Evolutionary conservation across 2,329 filamentous ascomycete species (phyloP), one percentile per base, ranked within the genome.

Genomic region (Escovopsis sp.): DNA sequence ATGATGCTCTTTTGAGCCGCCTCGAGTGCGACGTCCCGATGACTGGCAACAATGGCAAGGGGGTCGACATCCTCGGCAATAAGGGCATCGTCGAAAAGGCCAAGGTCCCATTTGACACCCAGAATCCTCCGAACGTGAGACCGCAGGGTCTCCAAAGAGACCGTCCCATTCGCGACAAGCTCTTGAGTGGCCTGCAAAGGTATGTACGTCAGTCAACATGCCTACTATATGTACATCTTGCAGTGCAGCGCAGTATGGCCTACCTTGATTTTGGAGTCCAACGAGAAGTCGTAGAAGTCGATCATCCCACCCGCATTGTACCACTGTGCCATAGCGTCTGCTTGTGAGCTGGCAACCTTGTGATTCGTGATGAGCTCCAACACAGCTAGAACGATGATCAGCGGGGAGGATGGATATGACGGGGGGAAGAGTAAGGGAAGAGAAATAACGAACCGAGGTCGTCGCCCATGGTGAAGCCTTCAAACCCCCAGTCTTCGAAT

Each of bases 241-340:
- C 35, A 23, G 10, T 1, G n/a, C 28, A 12, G n/a, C 4, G 3
- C 11, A 9, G n/a, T 10, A 1, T n/a, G 5, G 18, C 40, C 35
- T 40, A 36, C 43, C 4, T 26, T 43, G 3, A 45, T 7, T 5
- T 45, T 40, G 7, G 41, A 43, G 6, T 45, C 41, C 12, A 45
- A n/a, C 9, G 39, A 37, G 12, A 35, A 45, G 19, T 45, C 43
- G 11, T 45, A 45, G 33, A 40, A 45, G 37, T 45, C 43, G 15
- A 45, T 45, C 38, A 43, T 43, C 2, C 43, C 43, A 9, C 43
- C 43, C 12, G 43, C 43, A 26, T 45, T 45, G 19, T 40, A 45
- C 43, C 43, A 45, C 34, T 45, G 43, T n/a, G 36, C 33, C 28
- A 45, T 39, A 8, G 43, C 41, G 15, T 45, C 43, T 1, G 43